These are phyloP conservation scores for Tylopilus sp. DNA, from an alignment of 768 basidiomycete species.

Conservation along the genomic window DNA sequence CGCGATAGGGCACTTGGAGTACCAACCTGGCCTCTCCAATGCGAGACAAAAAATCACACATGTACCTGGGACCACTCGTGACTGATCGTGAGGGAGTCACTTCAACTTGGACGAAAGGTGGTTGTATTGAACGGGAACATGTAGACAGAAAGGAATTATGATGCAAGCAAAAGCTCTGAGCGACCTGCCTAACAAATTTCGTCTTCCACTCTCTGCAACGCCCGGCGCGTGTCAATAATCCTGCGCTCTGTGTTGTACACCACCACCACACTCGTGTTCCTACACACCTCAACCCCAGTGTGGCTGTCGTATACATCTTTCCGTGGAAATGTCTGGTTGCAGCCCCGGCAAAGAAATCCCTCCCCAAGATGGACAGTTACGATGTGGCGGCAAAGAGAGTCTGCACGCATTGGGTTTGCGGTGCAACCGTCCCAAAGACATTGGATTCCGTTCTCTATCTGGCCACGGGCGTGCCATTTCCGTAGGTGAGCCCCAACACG, in stretches of 20 bases:
- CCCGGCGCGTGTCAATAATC: not conserved
- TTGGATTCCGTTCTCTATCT: not conserved
- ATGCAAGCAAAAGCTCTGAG: not conserved
- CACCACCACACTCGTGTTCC: not conserved
- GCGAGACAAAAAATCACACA: no score
- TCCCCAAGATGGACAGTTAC: conserved; percentile 7
- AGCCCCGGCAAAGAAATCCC: conserved; percentile 5
- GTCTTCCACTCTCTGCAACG: not conserved
- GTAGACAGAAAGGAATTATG: no score
- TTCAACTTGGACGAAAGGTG: no score
- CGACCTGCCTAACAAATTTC: not conserved
- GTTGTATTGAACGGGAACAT: no score
- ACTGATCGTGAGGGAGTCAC: no score
- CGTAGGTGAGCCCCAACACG: conserved; percentile 5
- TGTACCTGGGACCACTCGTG: no score
- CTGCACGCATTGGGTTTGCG: not conserved
- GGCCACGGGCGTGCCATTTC: conserved; percentile 2
- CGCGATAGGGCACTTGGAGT: no score
- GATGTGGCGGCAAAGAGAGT: conserved; percentile 9
- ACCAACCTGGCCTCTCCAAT: no score
- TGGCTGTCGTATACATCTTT: conserved; percentile 10
- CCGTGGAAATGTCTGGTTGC: conserved; percentile 1
- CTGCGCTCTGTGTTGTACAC: conserved; percentile 1
- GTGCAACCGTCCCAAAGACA: conserved; percentile 9
- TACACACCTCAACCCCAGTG: not conserved